Evolutionary conservation across 768 basidiomycete genomes (phyloP).

Genomic region (Rhodosporidiobolus sp.): DNA sequence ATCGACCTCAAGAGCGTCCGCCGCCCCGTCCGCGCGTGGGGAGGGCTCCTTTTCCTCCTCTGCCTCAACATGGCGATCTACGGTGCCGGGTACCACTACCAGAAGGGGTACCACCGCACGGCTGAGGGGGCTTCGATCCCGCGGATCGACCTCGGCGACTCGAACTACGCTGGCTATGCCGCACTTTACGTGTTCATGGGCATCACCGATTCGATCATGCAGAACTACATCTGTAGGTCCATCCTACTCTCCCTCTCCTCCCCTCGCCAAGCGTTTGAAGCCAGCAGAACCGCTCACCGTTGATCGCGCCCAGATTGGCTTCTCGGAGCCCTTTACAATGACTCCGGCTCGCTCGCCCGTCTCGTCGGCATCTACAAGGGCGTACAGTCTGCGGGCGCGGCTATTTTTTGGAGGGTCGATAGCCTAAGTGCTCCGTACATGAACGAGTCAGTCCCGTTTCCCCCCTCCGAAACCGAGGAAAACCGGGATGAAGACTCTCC

Average conservation of each 20-base stretch:
- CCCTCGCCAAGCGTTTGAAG: too few species aligned
- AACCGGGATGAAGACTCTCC: neutral
- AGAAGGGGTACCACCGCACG: slow-evolving; percentile 61
- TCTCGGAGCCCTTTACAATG: slow-evolving; percentile 73
- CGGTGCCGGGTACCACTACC: slow-evolving; percentile 64
- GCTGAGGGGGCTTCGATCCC: slow-evolving; percentile 53
- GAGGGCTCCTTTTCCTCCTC: slow-evolving; percentile 48
- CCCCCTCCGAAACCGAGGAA: too few species aligned
- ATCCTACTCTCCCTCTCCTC: too few species aligned
- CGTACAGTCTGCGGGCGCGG: slow-evolving; percentile 42
- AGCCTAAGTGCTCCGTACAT: slow-evolving; percentile 17
- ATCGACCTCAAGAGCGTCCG: slow-evolving; percentile 26
- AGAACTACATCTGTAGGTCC: slow-evolving; percentile 50
- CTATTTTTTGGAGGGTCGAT: slow-evolving; percentile 37
- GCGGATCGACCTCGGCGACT: slow-evolving; percentile 63
- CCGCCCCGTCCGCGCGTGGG: slow-evolving; percentile 14
- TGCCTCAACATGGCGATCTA: slow-evolving; percentile 70
- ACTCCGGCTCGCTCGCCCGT: slow-evolving; percentile 72
- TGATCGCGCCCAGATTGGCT: slow-evolving; percentile 9
- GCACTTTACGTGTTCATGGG: slow-evolving; percentile 62
- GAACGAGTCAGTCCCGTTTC: neutral
- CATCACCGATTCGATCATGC: slow-evolving; percentile 78
- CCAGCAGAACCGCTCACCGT: too few species aligned
- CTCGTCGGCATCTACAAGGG: slow-evolving; percentile 62
- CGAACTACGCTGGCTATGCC: slow-evolving; percentile 58